These are phyloP conservation scores for Amoebophrya sp. DNA, from an alignment of 169 alveolate species.

Conservation along the genomic window DNA sequence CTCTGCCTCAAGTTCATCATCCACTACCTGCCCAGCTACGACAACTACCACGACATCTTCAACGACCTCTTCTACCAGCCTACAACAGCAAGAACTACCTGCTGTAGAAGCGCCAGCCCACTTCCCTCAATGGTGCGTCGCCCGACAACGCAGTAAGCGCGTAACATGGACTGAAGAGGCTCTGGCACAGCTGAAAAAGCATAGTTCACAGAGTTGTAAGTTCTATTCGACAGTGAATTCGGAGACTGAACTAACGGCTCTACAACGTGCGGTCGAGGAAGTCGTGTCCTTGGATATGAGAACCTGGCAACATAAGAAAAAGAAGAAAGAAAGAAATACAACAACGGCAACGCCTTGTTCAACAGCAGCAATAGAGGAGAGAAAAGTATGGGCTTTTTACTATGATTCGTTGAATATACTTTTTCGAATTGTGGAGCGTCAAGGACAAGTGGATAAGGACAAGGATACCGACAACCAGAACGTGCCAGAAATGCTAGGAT, in stretches of 20 bases:
- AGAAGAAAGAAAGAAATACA: no score
- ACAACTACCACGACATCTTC: neutral
- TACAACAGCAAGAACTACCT: neutral
- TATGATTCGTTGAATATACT: neutral
- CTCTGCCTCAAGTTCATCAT: neutral
- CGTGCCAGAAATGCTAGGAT: neutral
- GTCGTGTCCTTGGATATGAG: neutral
- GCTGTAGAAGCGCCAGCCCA: neutral
- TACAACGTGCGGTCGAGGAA: neutral
- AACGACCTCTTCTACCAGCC: neutral
- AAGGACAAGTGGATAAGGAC: neutral
- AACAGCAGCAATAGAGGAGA: no score
- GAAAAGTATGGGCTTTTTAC: neutral
- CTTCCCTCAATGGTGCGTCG: neutral
- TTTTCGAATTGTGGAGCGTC: neutral
- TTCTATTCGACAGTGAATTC: neutral
- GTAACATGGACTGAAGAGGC: neutral
- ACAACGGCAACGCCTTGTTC: no score
- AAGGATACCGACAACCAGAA: neutral
- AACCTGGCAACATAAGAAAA: neutral
- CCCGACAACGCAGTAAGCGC: neutral
- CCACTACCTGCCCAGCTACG: neutral
- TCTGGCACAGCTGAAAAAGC: neutral
- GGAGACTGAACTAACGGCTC: neutral
- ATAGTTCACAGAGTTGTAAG: neutral